Evolutionary conservation across 768 basidiomycete genomes (phyloP).

Genomic region (Dacryopinax spathularia): DNA sequence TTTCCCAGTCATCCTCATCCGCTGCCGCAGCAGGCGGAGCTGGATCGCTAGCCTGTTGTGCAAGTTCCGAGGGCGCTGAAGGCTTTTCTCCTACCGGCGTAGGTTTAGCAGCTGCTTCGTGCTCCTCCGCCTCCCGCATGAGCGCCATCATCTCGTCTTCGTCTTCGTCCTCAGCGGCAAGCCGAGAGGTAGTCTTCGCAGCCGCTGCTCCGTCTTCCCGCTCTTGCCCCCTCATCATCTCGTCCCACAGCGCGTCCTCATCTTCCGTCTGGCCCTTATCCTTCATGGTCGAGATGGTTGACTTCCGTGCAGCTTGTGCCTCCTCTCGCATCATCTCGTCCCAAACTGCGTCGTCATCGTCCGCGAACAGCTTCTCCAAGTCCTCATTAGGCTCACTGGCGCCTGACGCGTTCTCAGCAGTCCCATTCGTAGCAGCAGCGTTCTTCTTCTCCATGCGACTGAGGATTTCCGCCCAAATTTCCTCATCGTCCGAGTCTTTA

Average conservation of each 20-base stretch:
- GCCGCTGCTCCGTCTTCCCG: neutral
- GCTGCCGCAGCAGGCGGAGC: neutral
- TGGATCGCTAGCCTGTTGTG: neutral
- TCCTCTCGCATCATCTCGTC: slow-evolving; percentile 35
- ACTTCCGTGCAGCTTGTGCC: slow-evolving; percentile 17
- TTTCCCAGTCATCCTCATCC: slow-evolving; percentile 20
- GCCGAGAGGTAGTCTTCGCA: slow-evolving; percentile 5
- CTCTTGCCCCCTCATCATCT: slow-evolving; percentile 11
- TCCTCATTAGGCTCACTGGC: neutral
- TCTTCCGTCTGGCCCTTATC: slow-evolving; percentile 17
- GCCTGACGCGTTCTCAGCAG: neutral
- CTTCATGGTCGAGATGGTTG: neutral
- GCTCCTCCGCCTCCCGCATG: slow-evolving; percentile 40
- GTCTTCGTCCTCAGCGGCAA: slow-evolving; percentile 22
- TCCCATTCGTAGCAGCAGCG: slow-evolving; percentile 1
- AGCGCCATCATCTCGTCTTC: slow-evolving; percentile 66
- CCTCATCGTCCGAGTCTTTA: slow-evolving; percentile 25
- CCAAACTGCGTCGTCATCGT: neutral
- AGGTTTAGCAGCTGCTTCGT: slow-evolving; percentile 10
- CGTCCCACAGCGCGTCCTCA: slow-evolving; percentile 30
- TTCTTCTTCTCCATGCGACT: slow-evolving; percentile 9
- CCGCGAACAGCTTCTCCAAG: neutral
- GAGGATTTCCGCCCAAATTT: slow-evolving; percentile 21
- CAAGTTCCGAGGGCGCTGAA: neutral
- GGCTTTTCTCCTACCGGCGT: slow-evolving; percentile 4